Percentiles rank a stretch among this genome's conserved stretches.
Conservation (phyloP, 2,329 filamentous ascomycete species). For the Aspergillus tanneri region DNA sequence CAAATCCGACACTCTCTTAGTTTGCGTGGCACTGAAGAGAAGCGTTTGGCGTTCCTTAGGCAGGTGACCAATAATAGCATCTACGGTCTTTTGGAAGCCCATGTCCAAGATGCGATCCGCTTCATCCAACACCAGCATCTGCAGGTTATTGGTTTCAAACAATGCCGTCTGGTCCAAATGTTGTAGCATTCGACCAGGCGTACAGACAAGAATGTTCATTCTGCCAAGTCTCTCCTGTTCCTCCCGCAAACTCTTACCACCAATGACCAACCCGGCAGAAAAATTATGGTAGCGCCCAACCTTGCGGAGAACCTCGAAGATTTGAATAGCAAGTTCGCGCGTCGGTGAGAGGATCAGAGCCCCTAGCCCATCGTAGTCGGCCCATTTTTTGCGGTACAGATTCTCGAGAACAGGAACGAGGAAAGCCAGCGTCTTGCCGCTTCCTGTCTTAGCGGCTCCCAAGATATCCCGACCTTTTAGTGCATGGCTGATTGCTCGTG, state of each 20-base stretch:
- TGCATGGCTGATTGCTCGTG: slow-evolving; percentile 81
- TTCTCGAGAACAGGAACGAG: slow-evolving; percentile 89
- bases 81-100: slow-evolving; percentile 87
- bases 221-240: slow-evolving; percentile 78
- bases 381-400: slow-evolving; percentile 83
- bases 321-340: slow-evolving; percentile 91
- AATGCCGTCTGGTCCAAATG: slow-evolving; percentile 91
- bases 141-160: slow-evolving; percentile 85
- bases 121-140: slow-evolving; percentile 91
- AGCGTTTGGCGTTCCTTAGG: slow-evolving; percentile 84
- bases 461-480: slow-evolving; percentile 85
- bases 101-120: slow-evolving; percentile 97
- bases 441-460: slow-evolving; percentile 91
- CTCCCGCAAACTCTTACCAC: slow-evolving; percentile 85
- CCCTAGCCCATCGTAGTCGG: slow-evolving; percentile 85
- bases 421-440: slow-evolving; percentile 93
- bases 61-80: slow-evolving; percentile 89
- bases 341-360: slow-evolving; percentile 93
- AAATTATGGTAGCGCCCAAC: slow-evolving; percentile 86
- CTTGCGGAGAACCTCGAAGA: slow-evolving; percentile 90
- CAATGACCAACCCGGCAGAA: slow-evolving; percentile 89
- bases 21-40: slow-evolving; percentile 95
- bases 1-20: slow-evolving; percentile 87
- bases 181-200: slow-evolving; percentile 90
- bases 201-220: slow-evolving; percentile 98